Evolutionary conservation across 305 asterid species (phyloP).

Genomic region (Rubia balearica): DNA sequence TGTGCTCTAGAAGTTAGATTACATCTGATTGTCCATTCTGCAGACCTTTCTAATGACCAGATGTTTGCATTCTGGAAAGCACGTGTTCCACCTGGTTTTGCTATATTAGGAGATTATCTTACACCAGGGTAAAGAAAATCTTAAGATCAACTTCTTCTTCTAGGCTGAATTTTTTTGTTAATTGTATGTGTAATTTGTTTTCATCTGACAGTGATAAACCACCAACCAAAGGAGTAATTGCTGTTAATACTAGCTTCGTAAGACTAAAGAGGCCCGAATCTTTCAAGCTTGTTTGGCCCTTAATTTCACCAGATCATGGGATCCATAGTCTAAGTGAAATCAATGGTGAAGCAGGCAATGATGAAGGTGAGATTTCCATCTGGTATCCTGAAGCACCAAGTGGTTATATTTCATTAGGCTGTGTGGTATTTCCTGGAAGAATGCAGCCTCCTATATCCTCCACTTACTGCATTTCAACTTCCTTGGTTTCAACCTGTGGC

Average conservation of each 20-base stretch:
- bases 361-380: constrained; percentile 45
- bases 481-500: constrained; percentile 80
- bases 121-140: constrained; percentile 75
- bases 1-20: not conserved
- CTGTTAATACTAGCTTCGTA: constrained; percentile 79
- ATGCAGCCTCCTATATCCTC: constrained; percentile 69
- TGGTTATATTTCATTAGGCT: constrained; percentile 91
- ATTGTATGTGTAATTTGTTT: constrained; percentile 15
- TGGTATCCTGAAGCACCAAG: constrained; percentile 97
- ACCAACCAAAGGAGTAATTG: constrained; percentile 85
- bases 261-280: constrained; percentile 84
- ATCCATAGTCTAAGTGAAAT: constrained; percentile 24
- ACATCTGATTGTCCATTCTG: constrained; percentile 15
- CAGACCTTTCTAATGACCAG: constrained; percentile 49
- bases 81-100: constrained; percentile 93
- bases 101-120: constrained; percentile 82
- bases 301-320: constrained; percentile 28
- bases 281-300: constrained; percentile 67
- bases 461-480: constrained; percentile 71
- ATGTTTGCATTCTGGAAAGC: constrained; percentile 89
- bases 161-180: constrained; percentile 15
- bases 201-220: constrained; percentile 71
- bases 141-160: constrained; percentile 16
- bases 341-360: constrained; percentile 26
- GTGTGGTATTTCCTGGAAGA: constrained; percentile 79